phyloP scores from a whole-genome alignment of 129 eudicot species.

The Artemisia argyi region DNA sequence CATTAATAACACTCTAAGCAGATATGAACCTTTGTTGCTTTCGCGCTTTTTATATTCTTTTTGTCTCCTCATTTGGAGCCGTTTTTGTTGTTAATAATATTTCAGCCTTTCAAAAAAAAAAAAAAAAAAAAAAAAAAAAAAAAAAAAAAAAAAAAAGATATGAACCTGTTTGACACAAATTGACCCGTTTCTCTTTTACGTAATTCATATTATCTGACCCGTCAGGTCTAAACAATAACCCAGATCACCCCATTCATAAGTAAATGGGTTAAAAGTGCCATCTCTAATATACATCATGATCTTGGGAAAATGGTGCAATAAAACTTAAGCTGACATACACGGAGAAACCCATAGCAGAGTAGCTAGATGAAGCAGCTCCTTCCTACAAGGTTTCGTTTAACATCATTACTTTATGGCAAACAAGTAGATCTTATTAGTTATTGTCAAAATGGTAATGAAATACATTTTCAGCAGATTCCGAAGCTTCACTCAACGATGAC shows the following conservation, averaged over 20 bases:
- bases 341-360: slow-evolving; percentile 31
- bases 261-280: slow-evolving; percentile 9
- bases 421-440: neutral
- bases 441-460: slow-evolving; percentile 18
- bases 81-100: no score
- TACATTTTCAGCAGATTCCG: slow-evolving; percentile 69
- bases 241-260: neutral
- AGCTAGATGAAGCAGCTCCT: slow-evolving; percentile 39
- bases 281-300: slow-evolving; percentile 24
- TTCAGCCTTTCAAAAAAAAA: no score
- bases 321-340: slow-evolving; percentile 40
- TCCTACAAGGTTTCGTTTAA: slow-evolving; percentile 26
- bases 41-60: no score
- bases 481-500: slow-evolving; percentile 56
- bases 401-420: slow-evolving; percentile 10
- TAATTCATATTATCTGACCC: neutral
- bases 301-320: slow-evolving; percentile 15
- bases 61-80: no score
- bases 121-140: no score
- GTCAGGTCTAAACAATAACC: slow-evolving; percentile 4
- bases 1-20: neutral
- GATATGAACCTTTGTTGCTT: neutral
- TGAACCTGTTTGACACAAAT: neutral
- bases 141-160: no score
- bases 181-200: neutral